phyloP scores from a whole-genome alignment of 495 filamentous ascomycete genomes.

The Bathelium albidoporum region DNA sequence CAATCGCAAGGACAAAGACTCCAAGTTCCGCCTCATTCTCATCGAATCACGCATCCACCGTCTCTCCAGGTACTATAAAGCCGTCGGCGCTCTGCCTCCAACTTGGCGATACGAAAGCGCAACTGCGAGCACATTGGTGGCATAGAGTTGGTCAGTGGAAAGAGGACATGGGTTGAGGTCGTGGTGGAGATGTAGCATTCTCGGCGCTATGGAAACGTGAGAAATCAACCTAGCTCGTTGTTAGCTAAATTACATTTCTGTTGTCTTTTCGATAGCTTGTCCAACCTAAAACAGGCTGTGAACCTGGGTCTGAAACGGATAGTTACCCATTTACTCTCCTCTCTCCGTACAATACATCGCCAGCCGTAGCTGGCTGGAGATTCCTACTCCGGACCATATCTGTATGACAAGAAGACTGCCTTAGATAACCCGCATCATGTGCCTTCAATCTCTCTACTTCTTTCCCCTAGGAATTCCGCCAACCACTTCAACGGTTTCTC shows the following conservation, averaged over 20 bases:
- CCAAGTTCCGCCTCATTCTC: constrained; percentile 99
- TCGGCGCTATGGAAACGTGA: neutral
- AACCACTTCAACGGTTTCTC: constrained; percentile 76
- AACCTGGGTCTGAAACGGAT: too few species aligned
- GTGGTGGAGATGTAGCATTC: neutral
- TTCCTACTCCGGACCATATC: neutral
- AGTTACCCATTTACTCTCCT: too few species aligned
- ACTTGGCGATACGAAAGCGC: constrained; percentile 83
- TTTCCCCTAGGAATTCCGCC: constrained; percentile 75
- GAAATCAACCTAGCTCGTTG: neutral
- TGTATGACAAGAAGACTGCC: neutral
- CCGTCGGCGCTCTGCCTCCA: constrained; percentile 92
- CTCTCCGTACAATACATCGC: too few species aligned
- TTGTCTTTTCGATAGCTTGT: neutral
- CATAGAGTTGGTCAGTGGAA: constrained; percentile 32
- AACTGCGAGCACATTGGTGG: constrained; percentile 44
- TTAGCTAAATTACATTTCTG: neutral
- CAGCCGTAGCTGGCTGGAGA: neutral
- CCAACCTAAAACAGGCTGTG: neutral
- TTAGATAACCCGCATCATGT: neutral
- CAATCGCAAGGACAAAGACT: constrained; percentile 99
- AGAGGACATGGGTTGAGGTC: neutral
- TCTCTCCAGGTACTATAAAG: constrained; percentile 96
- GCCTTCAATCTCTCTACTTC: constrained; percentile 56
- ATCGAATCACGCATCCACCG: constrained; percentile 99